Conservation (phyloP, 805 yeast genomes). For the Suhomyces sp. region DNA sequence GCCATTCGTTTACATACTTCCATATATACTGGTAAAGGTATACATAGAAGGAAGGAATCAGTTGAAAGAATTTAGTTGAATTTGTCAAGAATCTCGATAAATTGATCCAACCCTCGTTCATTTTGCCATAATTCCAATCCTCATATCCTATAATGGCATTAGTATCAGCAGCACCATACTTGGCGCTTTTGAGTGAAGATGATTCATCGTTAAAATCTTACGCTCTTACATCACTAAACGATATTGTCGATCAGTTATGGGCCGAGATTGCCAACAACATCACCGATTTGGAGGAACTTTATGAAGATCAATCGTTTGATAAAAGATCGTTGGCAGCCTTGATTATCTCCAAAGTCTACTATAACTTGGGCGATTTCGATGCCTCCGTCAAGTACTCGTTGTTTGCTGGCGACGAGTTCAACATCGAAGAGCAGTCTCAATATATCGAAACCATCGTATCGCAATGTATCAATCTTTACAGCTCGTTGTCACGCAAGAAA, state of each 20-base stretch:
- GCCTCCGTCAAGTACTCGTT: slow-evolving; percentile 86
- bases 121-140: too few relatives aligned
- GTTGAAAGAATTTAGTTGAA: background rate
- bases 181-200: slow-evolving; percentile 83
- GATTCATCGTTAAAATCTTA: slow-evolving; percentile 75
- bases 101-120: background rate
- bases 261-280: slow-evolving; percentile 93
- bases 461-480: slow-evolving; percentile 84
- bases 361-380: slow-evolving; percentile 91
- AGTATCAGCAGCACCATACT: slow-evolving; percentile 86
- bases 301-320: slow-evolving; percentile 77
- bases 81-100: too few relatives aligned
- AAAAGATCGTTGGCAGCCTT: slow-evolving; percentile 84
- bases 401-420: slow-evolving; percentile 76
- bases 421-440: slow-evolving; percentile 73
- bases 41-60: background rate
- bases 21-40: background rate
- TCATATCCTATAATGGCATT: too few relatives aligned
- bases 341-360: slow-evolving; percentile 84
- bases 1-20: background rate
- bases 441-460: slow-evolving; percentile 92
- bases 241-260: slow-evolving; percentile 89
- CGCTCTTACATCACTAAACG: slow-evolving; percentile 80
- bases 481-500: slow-evolving; percentile 54
- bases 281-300: slow-evolving; percentile 83